Conservation (phyloP, 306 rosid genomes). For the Cucurbita maxima region DNA sequence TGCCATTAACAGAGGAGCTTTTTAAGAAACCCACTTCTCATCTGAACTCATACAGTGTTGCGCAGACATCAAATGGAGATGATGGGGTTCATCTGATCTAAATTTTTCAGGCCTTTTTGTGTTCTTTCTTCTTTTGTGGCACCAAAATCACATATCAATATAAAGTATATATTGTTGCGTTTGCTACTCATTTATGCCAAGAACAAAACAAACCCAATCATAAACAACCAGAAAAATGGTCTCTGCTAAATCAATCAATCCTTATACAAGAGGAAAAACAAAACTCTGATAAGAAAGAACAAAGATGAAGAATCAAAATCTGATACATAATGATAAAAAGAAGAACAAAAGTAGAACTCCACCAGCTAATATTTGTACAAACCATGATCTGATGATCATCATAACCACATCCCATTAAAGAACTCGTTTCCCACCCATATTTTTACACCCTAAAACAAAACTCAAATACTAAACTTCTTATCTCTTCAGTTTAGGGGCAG, state of each 20-base stretch:
- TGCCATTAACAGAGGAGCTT: constrained; percentile 21
- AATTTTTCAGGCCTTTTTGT: not conserved
- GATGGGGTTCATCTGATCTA: not conserved
- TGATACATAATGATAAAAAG: constrained; percentile 14
- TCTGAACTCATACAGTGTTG: not conserved
- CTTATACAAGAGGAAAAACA: not conserved
- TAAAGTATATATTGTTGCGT: not conserved
- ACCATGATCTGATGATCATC: constrained; percentile 15
- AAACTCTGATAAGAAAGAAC: not conserved
- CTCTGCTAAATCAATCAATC: too few species aligned
- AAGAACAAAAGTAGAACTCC: not conserved
- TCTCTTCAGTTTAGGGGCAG: constrained; percentile 24
- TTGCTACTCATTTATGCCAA: not conserved
- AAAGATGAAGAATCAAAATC: constrained; percentile 15
- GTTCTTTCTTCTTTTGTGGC: constrained; percentile 3
- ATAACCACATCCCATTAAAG: not conserved
- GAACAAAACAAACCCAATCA: too few species aligned
- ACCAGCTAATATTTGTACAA: constrained; percentile 30
- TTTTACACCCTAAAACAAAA: constrained; percentile 26
- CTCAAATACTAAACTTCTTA: constrained; percentile 23
- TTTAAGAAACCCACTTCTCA: not conserved
- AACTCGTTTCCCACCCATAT: constrained; percentile 7
- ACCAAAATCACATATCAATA: not conserved
- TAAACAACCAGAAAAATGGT: too few species aligned
- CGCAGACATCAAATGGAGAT: not conserved